Percentiles rank a stretch among this genome's conserved stretches.
Evolutionary conservation across 1,284 basidiomycete genomes (phyloP).

Genomic region (Ustilago lituana): DNA sequence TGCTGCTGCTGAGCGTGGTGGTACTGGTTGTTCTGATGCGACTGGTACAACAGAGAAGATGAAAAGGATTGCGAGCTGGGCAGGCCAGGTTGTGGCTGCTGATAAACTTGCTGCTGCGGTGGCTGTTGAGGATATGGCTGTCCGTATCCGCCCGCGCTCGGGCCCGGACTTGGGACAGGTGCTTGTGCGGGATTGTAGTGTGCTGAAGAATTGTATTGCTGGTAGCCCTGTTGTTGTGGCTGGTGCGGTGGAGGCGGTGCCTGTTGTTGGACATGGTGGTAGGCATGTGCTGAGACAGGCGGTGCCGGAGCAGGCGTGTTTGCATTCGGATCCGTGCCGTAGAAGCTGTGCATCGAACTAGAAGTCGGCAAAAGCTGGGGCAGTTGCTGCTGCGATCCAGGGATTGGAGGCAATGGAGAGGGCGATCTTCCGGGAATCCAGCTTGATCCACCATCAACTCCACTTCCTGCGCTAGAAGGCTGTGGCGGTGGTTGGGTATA

Average conservation of each 20-base stretch:
- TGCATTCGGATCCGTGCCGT: no score
- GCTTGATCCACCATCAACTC: neutral
- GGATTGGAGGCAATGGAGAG: slow-evolving; percentile 32
- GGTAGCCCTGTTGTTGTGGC: slow-evolving; percentile 1
- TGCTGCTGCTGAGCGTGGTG: slow-evolving; percentile 15
- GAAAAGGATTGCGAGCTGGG: slow-evolving; percentile 3
- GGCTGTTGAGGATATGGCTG: slow-evolving; percentile 13
- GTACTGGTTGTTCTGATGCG: slow-evolving; percentile 20
- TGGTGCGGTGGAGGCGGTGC: neutral
- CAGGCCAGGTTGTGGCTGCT: neutral
- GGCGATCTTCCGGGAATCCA: slow-evolving; percentile 24
- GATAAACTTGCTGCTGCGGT: slow-evolving; percentile 1
- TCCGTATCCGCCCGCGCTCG: slow-evolving; percentile 1
- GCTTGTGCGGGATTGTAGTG: neutral
- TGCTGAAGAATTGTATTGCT: slow-evolving; percentile 2
- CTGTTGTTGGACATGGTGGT: slow-evolving; percentile 1
- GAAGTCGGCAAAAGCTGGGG: slow-evolving; percentile 9
- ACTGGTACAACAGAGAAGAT: slow-evolving; percentile 18
- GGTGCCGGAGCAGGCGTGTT: slow-evolving; percentile 6
- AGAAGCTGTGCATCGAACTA: slow-evolving; percentile 11
- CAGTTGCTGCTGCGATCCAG: slow-evolving; percentile 14
- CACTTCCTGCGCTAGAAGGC: neutral
- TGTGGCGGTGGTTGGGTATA: slow-evolving; percentile 26
- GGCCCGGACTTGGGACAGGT: no score
- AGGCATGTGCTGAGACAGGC: neutral